Evolutionary conservation across 441 rosid genomes (phyloP).

Genomic region (Dalechampia spathulata): DNA sequence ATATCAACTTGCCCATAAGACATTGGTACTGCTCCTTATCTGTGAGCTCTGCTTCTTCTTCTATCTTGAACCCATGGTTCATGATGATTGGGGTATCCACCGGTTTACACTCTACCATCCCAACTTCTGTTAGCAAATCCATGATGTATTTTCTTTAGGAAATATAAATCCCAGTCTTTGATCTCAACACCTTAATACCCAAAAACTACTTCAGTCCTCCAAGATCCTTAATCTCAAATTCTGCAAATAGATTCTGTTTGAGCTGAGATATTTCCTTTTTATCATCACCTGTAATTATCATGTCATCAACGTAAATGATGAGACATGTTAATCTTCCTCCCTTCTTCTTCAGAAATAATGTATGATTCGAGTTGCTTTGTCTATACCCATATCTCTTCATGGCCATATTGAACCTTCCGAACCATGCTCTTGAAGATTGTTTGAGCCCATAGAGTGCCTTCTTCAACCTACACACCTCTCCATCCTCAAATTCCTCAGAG

Average conservation of each 20-base stretch:
- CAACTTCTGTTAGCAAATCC: not conserved
- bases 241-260: not conserved
- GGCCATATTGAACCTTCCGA: not conserved
- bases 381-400: not conserved
- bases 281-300: no score
- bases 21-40: not conserved
- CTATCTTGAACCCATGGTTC: not conserved
- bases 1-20: no score
- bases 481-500: not conserved
- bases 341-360: not conserved
- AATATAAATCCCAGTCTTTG: not conserved
- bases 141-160: not conserved
- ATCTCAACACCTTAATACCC: not conserved
- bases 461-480: no score
- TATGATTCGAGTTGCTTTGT: no score
- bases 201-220: not conserved
- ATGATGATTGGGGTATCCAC: not conserved
- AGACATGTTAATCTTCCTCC: no score
- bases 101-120: no score
- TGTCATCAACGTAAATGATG: no score
- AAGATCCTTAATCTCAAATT: not conserved
- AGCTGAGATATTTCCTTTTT: not conserved
- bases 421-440: no score
- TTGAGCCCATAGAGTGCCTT: no score
- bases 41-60: not conserved